Base-by-base conservation (phyloP, 805 yeast species). In the Lipomyces chichibuensis region DNA sequence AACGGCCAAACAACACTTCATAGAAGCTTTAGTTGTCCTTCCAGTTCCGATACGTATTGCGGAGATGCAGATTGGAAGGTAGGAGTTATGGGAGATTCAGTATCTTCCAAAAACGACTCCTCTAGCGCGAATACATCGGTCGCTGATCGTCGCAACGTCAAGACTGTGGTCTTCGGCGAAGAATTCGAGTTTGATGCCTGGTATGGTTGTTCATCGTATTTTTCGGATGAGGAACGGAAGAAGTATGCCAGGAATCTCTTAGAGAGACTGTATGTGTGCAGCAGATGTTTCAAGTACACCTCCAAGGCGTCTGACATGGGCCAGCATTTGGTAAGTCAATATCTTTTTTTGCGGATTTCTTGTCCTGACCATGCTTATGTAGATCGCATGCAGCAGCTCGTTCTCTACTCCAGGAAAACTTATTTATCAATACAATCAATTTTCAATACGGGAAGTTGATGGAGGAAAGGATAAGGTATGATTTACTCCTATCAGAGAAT, bases 171-270 rank as follows among this genome's bases (percentile, higher is more conserved):
- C 43, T 85, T 91, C 68, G 98, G 97, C 0, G 81, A 83, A 25
- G 66, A 65, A 14, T 83, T 81, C 71, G 84, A 84, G 66, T 86
- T 93, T 69, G 83, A 86, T 63, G 88, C 98, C 2, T 92, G 98
- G 97, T 92, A 89, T 75, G 95, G 96, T 0, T 89, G 90, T 73
- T 85, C 91, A 2, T 96, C 92, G 0, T 89, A 91, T 75, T 91
- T 92, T 70, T 81, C 81, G 58, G 78, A 65, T 25, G 66, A 75
- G 53, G 57, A 54, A 69, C 69, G 52, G 72, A 71, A 25, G 72
- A 64, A 70, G 70, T 78, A 51, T 62, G 63, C 57, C 65, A 69
- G 33, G 75, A 71, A 64, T 74, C 73, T 59, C 37, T 53, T 73
- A 5, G 64, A 73, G 1, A 67, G 76, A 66, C 80, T 95, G 17